Evolutionary conservation across 2,329 filamentous ascomycete species (phyloP).

Genomic region (Delphinella strobiligena): DNA sequence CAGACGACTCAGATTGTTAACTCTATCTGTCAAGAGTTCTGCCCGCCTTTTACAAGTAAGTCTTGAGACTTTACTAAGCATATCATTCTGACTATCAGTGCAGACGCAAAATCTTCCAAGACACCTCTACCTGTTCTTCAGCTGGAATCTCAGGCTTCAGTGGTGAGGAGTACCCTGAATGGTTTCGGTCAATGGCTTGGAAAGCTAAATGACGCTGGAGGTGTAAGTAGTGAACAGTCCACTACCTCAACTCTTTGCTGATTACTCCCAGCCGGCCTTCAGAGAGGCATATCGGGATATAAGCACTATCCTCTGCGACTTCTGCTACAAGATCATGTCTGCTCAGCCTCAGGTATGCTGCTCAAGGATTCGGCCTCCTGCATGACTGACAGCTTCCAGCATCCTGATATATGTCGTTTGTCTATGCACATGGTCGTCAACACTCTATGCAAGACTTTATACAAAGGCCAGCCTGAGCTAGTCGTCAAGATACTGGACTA

Average conservation of each 20-base stretch:
- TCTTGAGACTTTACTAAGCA: conserved; percentile 3
- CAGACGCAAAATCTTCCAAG: conserved; percentile 40
- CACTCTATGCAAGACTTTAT: conserved; percentile 5
- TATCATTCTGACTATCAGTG: background rate
- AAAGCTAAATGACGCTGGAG: background rate
- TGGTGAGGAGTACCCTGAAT: conserved; percentile 8
- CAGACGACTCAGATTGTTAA: conserved; percentile 63
- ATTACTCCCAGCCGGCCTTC: background rate
- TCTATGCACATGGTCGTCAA: conserved; percentile 7
- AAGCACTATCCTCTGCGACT: conserved; percentile 3
- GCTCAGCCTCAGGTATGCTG: background rate
- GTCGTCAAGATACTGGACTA: conserved; percentile 86
- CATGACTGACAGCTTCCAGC: conserved; percentile 37
- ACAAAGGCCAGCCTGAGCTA: conserved; percentile 34
- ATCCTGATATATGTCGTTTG: conserved; percentile 48
- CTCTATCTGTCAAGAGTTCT: conserved; percentile 25
- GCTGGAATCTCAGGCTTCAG: conserved; percentile 58
- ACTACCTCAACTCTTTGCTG: background rate
- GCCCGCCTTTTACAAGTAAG: conserved; percentile 1
- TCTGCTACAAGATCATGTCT: conserved; percentile 7
- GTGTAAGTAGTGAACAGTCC: background rate
- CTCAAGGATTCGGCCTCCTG: background rate
- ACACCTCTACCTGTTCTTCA: conserved; percentile 60
- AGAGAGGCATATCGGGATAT: conserved; percentile 5
- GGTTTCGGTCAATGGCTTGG: conserved; percentile 8